A percentile compares a stretch with the other conserved stretches of the same genome.
phyloP scores from a whole-genome alignment of 805 yeast genomes.

The Ogataea kodamae region DNA sequence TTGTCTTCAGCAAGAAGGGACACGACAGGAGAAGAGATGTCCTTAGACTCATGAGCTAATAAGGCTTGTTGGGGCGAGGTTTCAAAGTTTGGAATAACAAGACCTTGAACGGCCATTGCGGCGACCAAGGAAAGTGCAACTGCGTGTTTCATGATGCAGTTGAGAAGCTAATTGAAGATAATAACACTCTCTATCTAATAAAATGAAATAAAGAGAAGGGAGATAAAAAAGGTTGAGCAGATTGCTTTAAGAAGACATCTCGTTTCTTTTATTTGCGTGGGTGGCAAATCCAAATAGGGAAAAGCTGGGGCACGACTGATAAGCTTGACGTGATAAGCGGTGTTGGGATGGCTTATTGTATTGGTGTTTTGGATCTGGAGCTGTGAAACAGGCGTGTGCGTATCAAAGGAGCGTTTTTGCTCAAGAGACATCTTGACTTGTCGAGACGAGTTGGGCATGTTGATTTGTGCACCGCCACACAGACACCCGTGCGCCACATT shows the following conservation, averaged over 20 bases:
- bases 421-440: too few relatives aligned
- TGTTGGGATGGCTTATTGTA: too few relatives aligned
- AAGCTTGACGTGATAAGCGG: constrained; percentile 12
- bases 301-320: constrained; percentile 12
- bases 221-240: constrained; percentile 2
- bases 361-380: too few relatives aligned
- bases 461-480: too few relatives aligned
- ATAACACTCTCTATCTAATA: constrained; percentile 5
- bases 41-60: constrained; percentile 10
- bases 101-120: constrained; percentile 40
- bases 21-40: constrained; percentile 3
- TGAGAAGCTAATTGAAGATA: constrained; percentile 3
- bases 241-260: constrained; percentile 4
- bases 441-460: too few relatives aligned
- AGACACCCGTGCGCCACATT: too few relatives aligned
- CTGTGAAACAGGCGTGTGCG: too few relatives aligned
- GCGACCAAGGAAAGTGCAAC: constrained; percentile 27
- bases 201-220: constrained; percentile 1
- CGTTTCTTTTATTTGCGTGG: constrained; percentile 9
- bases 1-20: constrained; percentile 21
- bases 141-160: constrained; percentile 17
- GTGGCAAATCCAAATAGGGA: constrained; percentile 12
- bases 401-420: too few relatives aligned
- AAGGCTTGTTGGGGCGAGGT: constrained; percentile 19
- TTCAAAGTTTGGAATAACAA: constrained; percentile 53